Evolutionary conservation across 2,329 filamentous ascomycete genomes (phyloP), one percentile per base, ranked within the genome.

Genomic region (Sphaerulina musiva): DNA sequence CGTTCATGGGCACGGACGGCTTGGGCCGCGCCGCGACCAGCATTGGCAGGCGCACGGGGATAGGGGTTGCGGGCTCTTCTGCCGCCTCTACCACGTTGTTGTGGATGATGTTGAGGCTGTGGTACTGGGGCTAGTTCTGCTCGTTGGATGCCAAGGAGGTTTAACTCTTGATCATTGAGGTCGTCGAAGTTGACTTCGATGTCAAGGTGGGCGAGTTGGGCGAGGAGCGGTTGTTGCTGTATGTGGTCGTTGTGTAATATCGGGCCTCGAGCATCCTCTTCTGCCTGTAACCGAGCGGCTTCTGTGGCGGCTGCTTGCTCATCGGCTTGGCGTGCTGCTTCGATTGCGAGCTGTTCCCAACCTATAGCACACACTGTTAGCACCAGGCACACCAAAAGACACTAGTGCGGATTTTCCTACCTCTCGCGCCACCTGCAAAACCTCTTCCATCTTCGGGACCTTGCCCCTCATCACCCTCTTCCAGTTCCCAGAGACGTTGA

Each of bases 401-500:
- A 29, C 6, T 1, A 6, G 26, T 29, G 26, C 1, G 4, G 26
- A 29, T 7, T 4, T 7, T 1, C 5, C 5, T 29, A 29, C 26
- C 69, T 34, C 75, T 62, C 10, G 51, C 51, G 7, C 64, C 63
- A 26, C 74, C 75, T 8, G 63, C 70, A 57, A 76, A 76, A n/a
- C 67, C 69, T 12, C 55, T 46, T 12, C 62, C 64, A 72, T 67
- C 65, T 11, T 54, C 67, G 9, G 70, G 66, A 56, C 71, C 69
- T 64, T 76, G 68, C 1, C 74, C 79, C 6, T 72, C 66, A 62
- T 96, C 90, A 0, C 91, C 91, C 44, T 80, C 83, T 69, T 95
- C 89, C 23, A 95, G 74, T 66, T 95, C 93, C 90, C 91, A 97
- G 2, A 98, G 76, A 3, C 89, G 83, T 78, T 87, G 86, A 65